phyloP scores from a whole-genome alignment of 2,329 filamentous ascomycete genomes.

The Rugonectria rugulosa region DNA sequence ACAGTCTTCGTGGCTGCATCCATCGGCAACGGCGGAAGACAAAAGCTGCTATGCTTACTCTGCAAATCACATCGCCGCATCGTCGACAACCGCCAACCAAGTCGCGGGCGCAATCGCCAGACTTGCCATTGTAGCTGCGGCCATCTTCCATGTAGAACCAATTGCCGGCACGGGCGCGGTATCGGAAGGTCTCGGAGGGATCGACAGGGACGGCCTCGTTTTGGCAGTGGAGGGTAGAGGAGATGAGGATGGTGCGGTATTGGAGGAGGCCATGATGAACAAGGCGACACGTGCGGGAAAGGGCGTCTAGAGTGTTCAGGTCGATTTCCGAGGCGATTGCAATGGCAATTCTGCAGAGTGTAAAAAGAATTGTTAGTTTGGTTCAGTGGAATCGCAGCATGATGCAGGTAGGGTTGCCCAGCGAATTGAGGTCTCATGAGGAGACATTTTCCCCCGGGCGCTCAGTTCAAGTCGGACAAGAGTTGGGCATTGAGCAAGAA shows the following conservation, averaged over 20 bases:
- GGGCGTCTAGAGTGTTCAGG: slow-evolving; percentile 83
- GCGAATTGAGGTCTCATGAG: slow-evolving; percentile 26
- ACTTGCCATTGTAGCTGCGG: slow-evolving; percentile 67
- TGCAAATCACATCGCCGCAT: slow-evolving; percentile 80
- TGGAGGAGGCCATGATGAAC: slow-evolving; percentile 81
- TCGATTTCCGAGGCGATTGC: slow-evolving; percentile 81
- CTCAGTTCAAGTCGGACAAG: not conserved
- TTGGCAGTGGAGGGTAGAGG: slow-evolving; percentile 79
- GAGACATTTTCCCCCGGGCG: not conserved
- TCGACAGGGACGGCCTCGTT: slow-evolving; percentile 70
- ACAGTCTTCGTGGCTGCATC: not conserved
- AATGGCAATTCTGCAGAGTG: slow-evolving; percentile 71
- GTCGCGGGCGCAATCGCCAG: slow-evolving; percentile 83
- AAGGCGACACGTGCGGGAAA: slow-evolving; percentile 83
- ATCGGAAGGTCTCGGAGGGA: slow-evolving; percentile 63
- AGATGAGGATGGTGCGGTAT: slow-evolving; percentile 76
- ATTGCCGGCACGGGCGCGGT: slow-evolving; percentile 63
- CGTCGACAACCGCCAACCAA: slow-evolving; percentile 84
- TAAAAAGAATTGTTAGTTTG: slow-evolving; percentile 18
- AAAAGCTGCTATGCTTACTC: slow-evolving; percentile 65
- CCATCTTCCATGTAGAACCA: slow-evolving; percentile 68
- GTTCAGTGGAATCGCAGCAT: slow-evolving; percentile 18
- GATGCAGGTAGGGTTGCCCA: not conserved
- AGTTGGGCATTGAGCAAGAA: not conserved
- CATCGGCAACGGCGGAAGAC: not conserved